Evolutionary conservation across 768 basidiomycete genomes (phyloP), one percentile per base, ranked within the genome.

Genomic region (Lentinus tigrinus): DNA sequence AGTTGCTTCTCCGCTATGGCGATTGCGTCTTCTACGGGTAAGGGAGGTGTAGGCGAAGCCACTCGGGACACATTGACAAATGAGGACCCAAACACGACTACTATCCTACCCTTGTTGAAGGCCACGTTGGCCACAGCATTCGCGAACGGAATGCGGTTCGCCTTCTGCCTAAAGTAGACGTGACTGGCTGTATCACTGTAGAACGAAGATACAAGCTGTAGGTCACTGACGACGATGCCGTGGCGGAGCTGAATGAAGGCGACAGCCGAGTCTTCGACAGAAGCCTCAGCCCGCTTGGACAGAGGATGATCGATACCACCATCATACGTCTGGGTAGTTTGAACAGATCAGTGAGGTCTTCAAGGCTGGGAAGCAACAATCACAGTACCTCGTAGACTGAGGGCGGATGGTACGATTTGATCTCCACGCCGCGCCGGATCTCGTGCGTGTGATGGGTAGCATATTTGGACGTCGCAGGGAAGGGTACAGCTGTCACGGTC

Each of bases 121-220:
- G 74, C 75, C 17, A 78, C 72, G 56, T 80, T 79, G 1, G 78
- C 78, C 4, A 80, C 78, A 3, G 77, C 75, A 54, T 75, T 75
- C 13, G 70, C 69, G 46, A 75, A 69, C 3, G 71, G 67, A 37
- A 75, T 64, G 24, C 74, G 72, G 51, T 73, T 66, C 72, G 58
- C 61, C 57, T 65, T 44, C 58, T 70, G 69, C 61, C 56, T 58
- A 47, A 70, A 39, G 53, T 61, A 70, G 48, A 63, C 67, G 52
- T 65, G 59, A 31, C 56, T 36, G 3, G 63, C 51, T 24, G 55
- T 54, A 17, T 66, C 63, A 31, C 58, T 60, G 36, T 47, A 60
- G 42, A 60, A 61, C 17, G 62, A 57, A 17, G 69, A 66, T 36
- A 60, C 52, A 54, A 66, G 54, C 13, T 52, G 39, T 31, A 67